Evolutionary conservation across 169 alveolate species (phyloP).

Genomic region (Cytauxzoon felis): DNA sequence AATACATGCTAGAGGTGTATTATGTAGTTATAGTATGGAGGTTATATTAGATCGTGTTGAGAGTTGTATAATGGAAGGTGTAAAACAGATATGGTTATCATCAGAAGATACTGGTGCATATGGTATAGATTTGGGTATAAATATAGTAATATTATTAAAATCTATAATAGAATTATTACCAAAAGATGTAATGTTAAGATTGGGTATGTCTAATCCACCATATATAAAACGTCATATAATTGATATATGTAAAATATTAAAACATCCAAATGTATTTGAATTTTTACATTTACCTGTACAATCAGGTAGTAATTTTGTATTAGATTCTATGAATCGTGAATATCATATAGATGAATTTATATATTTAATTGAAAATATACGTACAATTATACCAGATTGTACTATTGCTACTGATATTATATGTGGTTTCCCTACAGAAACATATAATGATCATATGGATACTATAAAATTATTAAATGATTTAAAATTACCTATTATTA

Average conservation of each 20-base stretch:
- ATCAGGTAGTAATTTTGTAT: slow-evolving; percentile 91
- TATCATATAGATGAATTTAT: slow-evolving; percentile 92
- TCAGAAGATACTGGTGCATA: slow-evolving; percentile 98
- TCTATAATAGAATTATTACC: slow-evolving; percentile 75
- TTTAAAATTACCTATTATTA: slow-evolving; percentile 92
- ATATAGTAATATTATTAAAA: slow-evolving; percentile 85
- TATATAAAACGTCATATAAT: slow-evolving; percentile 92
- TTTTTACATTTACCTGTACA: slow-evolving; percentile 98
- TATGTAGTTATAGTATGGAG: slow-evolving; percentile 88
- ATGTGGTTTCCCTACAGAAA: slow-evolving; percentile 98
- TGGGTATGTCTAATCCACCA: slow-evolving; percentile 94
- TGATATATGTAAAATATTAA: slow-evolving; percentile 86
- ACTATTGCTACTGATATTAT: slow-evolving; percentile 96
- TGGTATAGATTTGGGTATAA: slow-evolving; percentile 96
- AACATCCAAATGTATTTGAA: slow-evolving; percentile 92
- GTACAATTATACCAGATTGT: slow-evolving; percentile 82
- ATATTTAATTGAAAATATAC: slow-evolving; percentile 83
- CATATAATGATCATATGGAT: slow-evolving; percentile 86
- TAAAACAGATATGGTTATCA: slow-evolving; percentile 95
- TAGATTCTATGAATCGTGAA: slow-evolving; percentile 95
- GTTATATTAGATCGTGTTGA: slow-evolving; percentile 87
- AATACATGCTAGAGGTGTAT: slow-evolving; percentile 96
- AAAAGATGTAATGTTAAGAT: slow-evolving; percentile 73
- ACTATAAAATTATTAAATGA: slow-evolving; percentile 85
- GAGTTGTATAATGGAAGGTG: slow-evolving; percentile 83